Evolutionary conservation across 352 stramenopile species (phyloP).

Genomic region (Phytophthora cactorum): DNA sequence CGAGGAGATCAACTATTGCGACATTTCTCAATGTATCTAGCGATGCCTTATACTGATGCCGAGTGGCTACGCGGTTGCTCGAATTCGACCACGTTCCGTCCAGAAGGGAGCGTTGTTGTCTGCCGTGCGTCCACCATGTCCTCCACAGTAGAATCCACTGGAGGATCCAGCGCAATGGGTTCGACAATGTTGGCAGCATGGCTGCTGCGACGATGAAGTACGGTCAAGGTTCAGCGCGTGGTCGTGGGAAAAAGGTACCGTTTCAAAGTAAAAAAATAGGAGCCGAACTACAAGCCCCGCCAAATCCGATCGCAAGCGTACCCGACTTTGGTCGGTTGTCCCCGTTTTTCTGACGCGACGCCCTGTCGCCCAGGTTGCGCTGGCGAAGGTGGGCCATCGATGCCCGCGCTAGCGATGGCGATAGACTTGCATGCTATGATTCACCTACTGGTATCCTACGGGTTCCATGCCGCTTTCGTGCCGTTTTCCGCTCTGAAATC

Average conservation of each 20-base stretch:
- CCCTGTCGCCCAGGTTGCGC: slow-evolving; percentile 13
- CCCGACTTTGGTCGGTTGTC: slow-evolving; percentile 31
- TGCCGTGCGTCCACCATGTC: not conserved
- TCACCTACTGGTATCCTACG: not conserved
- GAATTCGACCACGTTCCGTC: not conserved
- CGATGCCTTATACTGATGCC: too few species aligned
- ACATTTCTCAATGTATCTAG: too few species aligned
- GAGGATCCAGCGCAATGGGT: too few species aligned
- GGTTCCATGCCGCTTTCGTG: not conserved
- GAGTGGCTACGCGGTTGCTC: not conserved
- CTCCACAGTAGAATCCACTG: not conserved
- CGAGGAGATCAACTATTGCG: too few species aligned
- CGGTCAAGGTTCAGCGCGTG: not conserved
- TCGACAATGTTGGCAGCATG: not conserved
- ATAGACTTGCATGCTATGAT: not conserved
- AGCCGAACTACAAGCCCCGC: too few species aligned
- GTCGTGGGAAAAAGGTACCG: not conserved
- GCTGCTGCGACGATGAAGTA: not conserved
- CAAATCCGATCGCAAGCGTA: slow-evolving; percentile 7
- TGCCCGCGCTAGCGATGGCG: not conserved
- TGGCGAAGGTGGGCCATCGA: not conserved
- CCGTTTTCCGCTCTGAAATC: not conserved
- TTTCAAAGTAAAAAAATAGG: not conserved
- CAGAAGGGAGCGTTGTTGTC: not conserved
- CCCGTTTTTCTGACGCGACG: slow-evolving; percentile 14